These are phyloP conservation scores for Wickerhamomyces bovis DNA, from an alignment of 805 yeast species.

Conservation along the genomic window DNA sequence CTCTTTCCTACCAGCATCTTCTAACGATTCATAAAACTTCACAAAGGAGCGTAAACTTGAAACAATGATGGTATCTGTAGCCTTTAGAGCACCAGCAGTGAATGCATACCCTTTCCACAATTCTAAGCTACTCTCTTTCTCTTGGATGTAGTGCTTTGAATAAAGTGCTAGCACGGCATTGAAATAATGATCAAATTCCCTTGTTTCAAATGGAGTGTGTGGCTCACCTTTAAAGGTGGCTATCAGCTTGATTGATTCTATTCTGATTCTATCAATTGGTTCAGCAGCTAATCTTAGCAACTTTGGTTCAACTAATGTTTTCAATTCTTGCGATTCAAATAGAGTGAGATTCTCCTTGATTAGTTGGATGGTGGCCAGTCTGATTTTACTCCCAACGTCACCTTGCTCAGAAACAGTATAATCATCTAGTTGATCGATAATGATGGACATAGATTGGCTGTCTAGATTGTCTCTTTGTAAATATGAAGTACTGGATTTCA, in stretches of 20 bases:
- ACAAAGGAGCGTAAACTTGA: conserved; percentile 36
- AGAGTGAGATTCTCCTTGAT: conserved; percentile 25
- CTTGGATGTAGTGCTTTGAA: conserved; percentile 8
- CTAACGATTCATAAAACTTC: conserved; percentile 21
- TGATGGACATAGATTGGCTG: neutral
- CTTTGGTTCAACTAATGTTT: conserved; percentile 24
- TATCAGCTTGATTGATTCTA: conserved; percentile 35
- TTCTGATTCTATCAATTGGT: conserved; percentile 49
- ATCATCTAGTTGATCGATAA: conserved; percentile 53
- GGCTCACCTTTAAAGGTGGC: conserved; percentile 20
- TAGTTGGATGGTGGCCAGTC: conserved; percentile 44
- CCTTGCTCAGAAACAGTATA: conserved; percentile 79
- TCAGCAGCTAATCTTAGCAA: conserved; percentile 59
- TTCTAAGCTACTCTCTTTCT: conserved; percentile 20
- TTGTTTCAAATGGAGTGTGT: conserved; percentile 11
- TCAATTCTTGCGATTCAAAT: conserved; percentile 10
- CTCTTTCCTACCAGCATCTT: conserved; percentile 5
- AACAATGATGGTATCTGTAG: conserved; percentile 39
- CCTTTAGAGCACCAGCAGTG: conserved; percentile 52
- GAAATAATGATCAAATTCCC: conserved; percentile 25
- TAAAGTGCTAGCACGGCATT: conserved; percentile 21
- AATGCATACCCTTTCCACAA: conserved; percentile 53
- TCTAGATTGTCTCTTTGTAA: conserved; percentile 4
- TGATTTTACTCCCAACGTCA: conserved; percentile 80
- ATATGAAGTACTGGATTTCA: conserved; percentile 14